Base-by-base conservation (phyloP, 257 asterid species). In the Solanum virginianum region DNA sequence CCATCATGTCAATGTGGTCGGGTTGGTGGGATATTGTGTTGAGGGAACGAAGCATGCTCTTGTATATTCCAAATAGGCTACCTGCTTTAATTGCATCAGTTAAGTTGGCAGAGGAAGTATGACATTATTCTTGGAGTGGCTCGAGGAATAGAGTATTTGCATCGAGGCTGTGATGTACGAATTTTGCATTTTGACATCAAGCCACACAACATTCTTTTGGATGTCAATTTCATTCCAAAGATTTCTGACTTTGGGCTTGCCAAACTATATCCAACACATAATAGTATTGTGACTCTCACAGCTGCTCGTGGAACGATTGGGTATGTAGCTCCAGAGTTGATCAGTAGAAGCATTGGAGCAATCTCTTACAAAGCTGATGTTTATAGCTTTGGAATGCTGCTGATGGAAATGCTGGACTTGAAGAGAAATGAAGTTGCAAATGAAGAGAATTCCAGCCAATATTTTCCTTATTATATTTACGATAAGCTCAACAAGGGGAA, bases 51-150 rank as follows among this genome's bases (percentile, higher is more conserved):
- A 88, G 72, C 32, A 89, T 14, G 93, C 90, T 56, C 72, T 90
- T 83, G 93, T 92, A 3, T 90, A 87, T 4, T 91, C 92, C 94
- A 4, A 92, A 92, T 16, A 92, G 93, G 18, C 90, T 93, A 14
- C 86, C 90, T 3, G 91, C 90, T 18, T n/a, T n/a, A 70, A 91
- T 49, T 88, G 88, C 85, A 90, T 89, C 53, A 56, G 12, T 80
- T 87, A 18, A 86, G 43, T 68, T 86, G 86, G 85, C 81, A 82
- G 54, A 87, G 20, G 29, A 86, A 83, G 86, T 83, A 84, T n/a
- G n/a, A n/a, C n/a, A n/a, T n/a, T n/a, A n/a, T n/a, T n/a, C n/a
- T n/a, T n/a, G n/a, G n/a, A n/a, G n/a, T n/a, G n/a, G n/a, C n/a
- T n/a, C n/a, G n/a, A n/a, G n/a, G n/a, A n/a, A n/a, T n/a, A n/a